Evolutionary conservation across 2,329 filamentous ascomycete species (phyloP).

Genomic region (Trichoderma atroviride): DNA sequence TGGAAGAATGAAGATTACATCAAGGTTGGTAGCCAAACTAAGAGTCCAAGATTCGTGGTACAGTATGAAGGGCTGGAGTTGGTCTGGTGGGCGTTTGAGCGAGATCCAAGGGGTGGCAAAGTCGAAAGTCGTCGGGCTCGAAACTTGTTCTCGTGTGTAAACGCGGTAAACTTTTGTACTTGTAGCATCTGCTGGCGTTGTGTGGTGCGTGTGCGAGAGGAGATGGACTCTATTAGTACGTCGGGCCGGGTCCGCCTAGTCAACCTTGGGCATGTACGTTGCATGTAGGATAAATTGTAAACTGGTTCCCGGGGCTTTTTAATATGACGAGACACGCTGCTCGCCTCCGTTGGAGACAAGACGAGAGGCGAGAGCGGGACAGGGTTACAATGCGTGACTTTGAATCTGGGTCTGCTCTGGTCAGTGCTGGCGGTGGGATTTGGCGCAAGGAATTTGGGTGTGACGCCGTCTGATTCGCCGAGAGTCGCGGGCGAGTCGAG

Average conservation of each 20-base stretch:
- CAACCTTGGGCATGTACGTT: not conserved
- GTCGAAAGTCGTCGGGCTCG: not conserved
- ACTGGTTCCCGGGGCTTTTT: not conserved
- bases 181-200: not conserved
- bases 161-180: not conserved
- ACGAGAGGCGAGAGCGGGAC: not conserved
- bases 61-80: not conserved
- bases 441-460: not conserved
- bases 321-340: slow-evolving; percentile 25
- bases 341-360: slow-evolving; percentile 19
- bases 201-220: not conserved
- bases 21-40: not conserved
- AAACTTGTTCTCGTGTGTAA: not conserved
- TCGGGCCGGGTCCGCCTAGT: slow-evolving; percentile 3
- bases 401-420: not conserved
- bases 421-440: not conserved
- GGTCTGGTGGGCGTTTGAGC: not conserved
- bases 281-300: slow-evolving; percentile 21
- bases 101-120: not conserved
- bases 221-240: not conserved
- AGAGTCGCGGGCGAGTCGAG: not conserved
- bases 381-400: slow-evolving; percentile 2
- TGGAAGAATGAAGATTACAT: not conserved
- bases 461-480: slow-evolving; percentile 1
- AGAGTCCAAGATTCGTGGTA: not conserved